Base-by-base conservation (phyloP, 2,329 filamentous ascomycete species). In the Ampelomyces quisqualis region DNA sequence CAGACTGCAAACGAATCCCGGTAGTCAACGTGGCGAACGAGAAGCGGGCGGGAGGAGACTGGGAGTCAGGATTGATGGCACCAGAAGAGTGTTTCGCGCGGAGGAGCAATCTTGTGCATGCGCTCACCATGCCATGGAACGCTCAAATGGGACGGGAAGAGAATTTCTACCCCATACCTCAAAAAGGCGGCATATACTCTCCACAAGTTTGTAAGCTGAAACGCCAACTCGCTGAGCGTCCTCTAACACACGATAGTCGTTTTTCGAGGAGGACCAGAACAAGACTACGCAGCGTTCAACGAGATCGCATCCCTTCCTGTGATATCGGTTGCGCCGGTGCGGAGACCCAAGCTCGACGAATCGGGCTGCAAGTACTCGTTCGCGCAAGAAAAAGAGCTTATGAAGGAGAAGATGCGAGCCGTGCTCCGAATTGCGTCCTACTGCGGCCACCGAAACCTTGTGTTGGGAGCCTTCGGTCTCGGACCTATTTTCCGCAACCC, bases 11-110 rank as follows among this genome's bases (percentile, higher is more conserved):
- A 46, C 65, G 55, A 29, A 77, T 87, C 40, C 81, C 84, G 0
- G 82, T 88, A 43, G 79, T 88, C 47, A 88, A 85, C 52, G 79
- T 82, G 40, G 86, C 86, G 33, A 88, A 90, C 68, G 86, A 90
- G 63, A 86, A 84, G 60, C 76, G 84, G 24, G 77, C 86, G 0
- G 86, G 86, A 7, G 86, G 86, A n/a, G 85, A 90, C 61, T 90
- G 86, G 86, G 85, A 89, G 55, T 85, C 73, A 23, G 78, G 77
- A 7, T 70, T 78, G 9, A 74, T 79, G 52, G 80, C 80, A 21
- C 82, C 81, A 37, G 82, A 86, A 70, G 86, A 90, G 67, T 84
- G 84, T 51, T 77, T 90, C 24, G 87, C 85, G 58, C 77, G 86
- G 45, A 76, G 86, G 53, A 88, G 84, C 70, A 89, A 85, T 49